Evolutionary conservation across 169 alveolate genomes (phyloP).

Genomic region (Plasmodium vivax): DNA sequence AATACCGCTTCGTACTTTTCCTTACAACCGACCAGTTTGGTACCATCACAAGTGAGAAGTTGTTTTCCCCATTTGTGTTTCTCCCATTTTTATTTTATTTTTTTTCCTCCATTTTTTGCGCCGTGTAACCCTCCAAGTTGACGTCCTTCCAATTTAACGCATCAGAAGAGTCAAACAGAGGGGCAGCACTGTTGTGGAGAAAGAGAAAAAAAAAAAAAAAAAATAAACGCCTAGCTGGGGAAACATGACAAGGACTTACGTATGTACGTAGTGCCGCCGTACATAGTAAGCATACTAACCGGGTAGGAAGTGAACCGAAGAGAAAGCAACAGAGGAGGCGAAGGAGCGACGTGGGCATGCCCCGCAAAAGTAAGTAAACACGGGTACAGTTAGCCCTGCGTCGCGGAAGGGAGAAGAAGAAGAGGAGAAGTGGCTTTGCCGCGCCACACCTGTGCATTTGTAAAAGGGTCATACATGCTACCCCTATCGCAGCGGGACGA

Average conservation of each 20-base stretch:
- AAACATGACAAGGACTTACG: not conserved
- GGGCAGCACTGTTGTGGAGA: not conserved
- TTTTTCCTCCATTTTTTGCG: not conserved
- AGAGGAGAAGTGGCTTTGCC: not conserved
- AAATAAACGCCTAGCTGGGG: not conserved
- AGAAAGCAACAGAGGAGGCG: not conserved
- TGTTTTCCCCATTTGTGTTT: not conserved
- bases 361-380: not conserved
- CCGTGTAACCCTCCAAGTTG: not conserved
- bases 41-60: not conserved
- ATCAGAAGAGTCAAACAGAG: not conserved
- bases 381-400: not conserved
- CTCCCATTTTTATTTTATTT: not conserved
- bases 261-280: not conserved
- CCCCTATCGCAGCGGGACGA: not conserved
- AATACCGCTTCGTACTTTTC: not conserved
- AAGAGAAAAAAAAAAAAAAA: too few relatives aligned
- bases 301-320: not conserved
- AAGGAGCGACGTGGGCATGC: not conserved
- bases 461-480: not conserved
- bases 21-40: not conserved
- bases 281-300: not conserved
- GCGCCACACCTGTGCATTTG: not conserved
- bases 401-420: slow-evolving; percentile 1
- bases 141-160: not conserved